Percentiles rank a stretch among this genome's conserved stretches.
Conservation (phyloP, 2,329 filamentous ascomycete species). For the Dothistroma pini region DNA sequence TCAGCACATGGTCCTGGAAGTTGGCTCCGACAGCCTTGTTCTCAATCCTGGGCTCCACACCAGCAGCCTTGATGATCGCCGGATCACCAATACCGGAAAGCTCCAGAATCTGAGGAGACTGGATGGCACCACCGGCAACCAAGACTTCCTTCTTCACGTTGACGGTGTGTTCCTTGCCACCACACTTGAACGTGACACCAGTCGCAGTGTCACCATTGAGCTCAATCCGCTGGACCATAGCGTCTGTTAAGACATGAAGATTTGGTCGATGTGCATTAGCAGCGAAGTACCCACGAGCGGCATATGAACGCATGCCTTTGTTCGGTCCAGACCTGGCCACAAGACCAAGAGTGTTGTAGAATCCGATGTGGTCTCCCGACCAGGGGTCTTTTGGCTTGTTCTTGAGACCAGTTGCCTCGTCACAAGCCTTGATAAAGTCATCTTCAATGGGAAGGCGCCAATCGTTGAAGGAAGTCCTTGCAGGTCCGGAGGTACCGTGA, state of each 20-base stretch:
- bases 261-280: conserved; percentile 33
- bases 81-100: conserved; percentile 57
- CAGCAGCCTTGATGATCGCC: conserved; percentile 36
- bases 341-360: conserved; percentile 32
- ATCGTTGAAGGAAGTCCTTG: conserved; percentile 37
- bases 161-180: conserved; percentile 36
- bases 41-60: conserved; percentile 43
- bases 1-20: conserved; percentile 46
- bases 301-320: conserved; percentile 35
- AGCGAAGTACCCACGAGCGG: conserved; percentile 33
- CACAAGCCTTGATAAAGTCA: conserved; percentile 35
- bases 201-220: conserved; percentile 39
- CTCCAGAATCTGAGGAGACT: conserved; percentile 58
- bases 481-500: conserved; percentile 36
- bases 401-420: conserved; percentile 33
- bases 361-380: conserved; percentile 37
- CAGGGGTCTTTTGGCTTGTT: conserved; percentile 39
- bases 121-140: conserved; percentile 55
- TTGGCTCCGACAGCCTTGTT: conserved; percentile 49
- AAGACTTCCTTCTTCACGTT: conserved; percentile 51
- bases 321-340: conserved; percentile 29
- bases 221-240: conserved; percentile 46
- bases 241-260: conserved; percentile 38
- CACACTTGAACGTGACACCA: conserved; percentile 44
- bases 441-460: conserved; percentile 35